Evolutionary conservation across 1,284 basidiomycete species (phyloP).

Genomic region (Puccinia horiana): DNA sequence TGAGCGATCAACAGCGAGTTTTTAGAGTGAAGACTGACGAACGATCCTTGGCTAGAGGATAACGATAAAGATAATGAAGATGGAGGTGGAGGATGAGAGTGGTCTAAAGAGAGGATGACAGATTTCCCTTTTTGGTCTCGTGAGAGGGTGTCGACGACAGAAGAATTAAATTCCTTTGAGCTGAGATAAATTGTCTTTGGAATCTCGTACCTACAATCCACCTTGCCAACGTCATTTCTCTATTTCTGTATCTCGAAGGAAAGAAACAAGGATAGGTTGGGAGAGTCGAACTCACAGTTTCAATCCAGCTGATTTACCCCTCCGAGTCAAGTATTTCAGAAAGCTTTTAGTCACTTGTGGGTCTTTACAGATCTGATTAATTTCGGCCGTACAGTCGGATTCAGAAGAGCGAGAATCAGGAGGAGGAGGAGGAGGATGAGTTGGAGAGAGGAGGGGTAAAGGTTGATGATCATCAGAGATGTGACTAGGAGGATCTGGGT

Average conservation of each 20-base stretch:
- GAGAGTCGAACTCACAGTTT: slow-evolving; percentile 12
- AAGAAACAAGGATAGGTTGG: neutral
- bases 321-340: neutral
- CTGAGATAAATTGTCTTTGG: neutral
- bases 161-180: neutral
- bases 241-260: neutral
- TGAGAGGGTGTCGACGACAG: neutral
- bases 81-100: no score
- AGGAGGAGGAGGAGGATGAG: neutral
- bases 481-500: neutral
- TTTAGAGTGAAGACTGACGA: no score
- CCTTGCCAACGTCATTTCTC: neutral
- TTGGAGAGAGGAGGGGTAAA: neutral
- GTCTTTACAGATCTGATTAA: slow-evolving; percentile 19
- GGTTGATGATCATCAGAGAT: no score
- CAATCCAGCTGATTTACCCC: slow-evolving; percentile 13
- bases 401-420: neutral
- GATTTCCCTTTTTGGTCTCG: no score
- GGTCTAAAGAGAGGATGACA: no score
- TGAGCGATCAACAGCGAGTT: no score
- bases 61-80: no score
- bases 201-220: neutral
- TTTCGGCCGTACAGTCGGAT: neutral
- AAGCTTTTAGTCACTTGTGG: slow-evolving; percentile 23
- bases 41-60: no score